Evolutionary conservation across 495 filamentous ascomycete species (phyloP).

Genomic region (Penicillium coprophilum): DNA sequence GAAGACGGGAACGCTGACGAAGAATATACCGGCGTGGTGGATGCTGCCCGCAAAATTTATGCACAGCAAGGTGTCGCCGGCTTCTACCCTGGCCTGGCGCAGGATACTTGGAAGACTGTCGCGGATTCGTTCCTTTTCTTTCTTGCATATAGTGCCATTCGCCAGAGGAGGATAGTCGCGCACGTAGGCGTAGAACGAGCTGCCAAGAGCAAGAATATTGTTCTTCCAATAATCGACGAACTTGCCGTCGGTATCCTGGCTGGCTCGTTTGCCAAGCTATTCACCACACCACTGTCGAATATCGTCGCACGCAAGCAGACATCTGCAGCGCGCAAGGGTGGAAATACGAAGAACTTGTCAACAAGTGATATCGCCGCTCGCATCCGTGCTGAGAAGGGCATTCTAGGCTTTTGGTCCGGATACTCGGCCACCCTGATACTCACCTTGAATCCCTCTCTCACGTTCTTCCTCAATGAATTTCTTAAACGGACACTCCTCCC

Average conservation of each 20-base stretch:
- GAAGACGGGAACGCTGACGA: conserved; percentile 43
- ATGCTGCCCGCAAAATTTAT: conserved; percentile 74
- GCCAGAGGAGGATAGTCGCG: conserved; percentile 57
- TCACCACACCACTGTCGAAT: conserved; percentile 81
- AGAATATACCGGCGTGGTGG: conserved; percentile 59
- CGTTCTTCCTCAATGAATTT: conserved; percentile 77
- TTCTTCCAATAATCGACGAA: conserved; percentile 68
- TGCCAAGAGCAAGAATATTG: conserved; percentile 41
- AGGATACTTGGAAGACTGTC: conserved; percentile 72
- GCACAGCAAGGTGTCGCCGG: conserved; percentile 62
- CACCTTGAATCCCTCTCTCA: conserved; percentile 83
- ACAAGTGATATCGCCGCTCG: conserved; percentile 60
- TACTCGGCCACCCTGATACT: conserved; percentile 79
- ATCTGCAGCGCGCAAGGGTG: conserved; percentile 46
- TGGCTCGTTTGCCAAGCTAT: conserved; percentile 71
- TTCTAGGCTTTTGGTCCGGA: conserved; percentile 84
- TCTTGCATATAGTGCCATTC: conserved; percentile 72
- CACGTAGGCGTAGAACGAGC: conserved; percentile 34
- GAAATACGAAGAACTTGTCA: conserved; percentile 7
- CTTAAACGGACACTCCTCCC: conserved; percentile 61
- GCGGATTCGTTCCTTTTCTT: conserved; percentile 83
- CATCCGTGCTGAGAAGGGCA: conserved; percentile 69
- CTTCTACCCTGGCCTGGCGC: conserved; percentile 72
- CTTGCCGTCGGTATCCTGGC: conserved; percentile 74
- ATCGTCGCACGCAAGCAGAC: conserved; percentile 83